phyloP scores from a whole-genome alignment of 768 basidiomycete genomes.

The Serendipita sp. region DNA sequence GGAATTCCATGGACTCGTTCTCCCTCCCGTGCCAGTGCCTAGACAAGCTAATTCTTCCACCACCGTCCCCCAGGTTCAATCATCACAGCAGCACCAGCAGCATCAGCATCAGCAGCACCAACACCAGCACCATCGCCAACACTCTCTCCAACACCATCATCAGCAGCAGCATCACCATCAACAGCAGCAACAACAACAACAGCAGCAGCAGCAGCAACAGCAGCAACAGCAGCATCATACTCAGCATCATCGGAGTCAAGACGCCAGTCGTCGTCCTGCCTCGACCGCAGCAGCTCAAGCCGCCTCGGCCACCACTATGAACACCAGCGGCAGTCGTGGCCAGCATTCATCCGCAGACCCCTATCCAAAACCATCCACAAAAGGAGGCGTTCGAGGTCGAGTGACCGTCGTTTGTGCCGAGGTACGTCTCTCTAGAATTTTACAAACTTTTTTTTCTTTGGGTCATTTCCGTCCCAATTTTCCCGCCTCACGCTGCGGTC shows the following conservation, averaged over 20 bases:
- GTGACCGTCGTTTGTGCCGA: slow-evolving; percentile 4
- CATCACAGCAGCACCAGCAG: too few relatives aligned
- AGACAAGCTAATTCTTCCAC: too few relatives aligned
- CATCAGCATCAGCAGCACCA: too few relatives aligned
- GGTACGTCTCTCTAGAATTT: not conserved
- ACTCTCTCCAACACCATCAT: too few relatives aligned
- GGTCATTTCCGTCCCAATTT: not conserved
- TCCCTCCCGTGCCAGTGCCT: too few relatives aligned
- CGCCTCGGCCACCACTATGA: not conserved
- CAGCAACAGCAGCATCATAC: not conserved
- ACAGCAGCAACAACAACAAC: not conserved
- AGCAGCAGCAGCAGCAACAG: not conserved
- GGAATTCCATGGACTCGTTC: too few relatives aligned
- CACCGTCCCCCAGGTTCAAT: too few relatives aligned
- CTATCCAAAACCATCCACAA: not conserved
- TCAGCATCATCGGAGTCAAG: not conserved
- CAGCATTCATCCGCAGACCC: not conserved
- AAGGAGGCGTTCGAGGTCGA: not conserved
- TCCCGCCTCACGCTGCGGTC: not conserved
- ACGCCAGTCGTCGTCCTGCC: not conserved
- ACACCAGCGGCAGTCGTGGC: not conserved
- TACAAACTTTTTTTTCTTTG: not conserved
- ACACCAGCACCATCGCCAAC: too few relatives aligned
- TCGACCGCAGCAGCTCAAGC: not conserved
- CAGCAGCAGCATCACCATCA: not conserved